Base-by-base conservation (phyloP, 2,329 filamentous ascomycete genomes). In the Calonectria pseudoturangicola region DNA sequence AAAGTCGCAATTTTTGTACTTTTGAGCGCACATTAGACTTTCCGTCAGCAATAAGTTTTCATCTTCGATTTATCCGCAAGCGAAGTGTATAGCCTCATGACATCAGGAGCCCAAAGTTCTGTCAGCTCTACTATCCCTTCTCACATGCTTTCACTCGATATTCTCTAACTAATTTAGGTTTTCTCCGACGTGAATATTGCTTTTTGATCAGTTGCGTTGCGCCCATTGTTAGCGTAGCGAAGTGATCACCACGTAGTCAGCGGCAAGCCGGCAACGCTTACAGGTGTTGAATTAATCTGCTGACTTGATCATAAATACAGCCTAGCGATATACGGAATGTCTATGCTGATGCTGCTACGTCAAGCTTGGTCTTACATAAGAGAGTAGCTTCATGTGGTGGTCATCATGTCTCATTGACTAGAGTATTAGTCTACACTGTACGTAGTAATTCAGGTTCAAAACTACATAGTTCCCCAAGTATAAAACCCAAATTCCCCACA, bases 281-380 rank as follows among this genome's bases (percentile, higher is more conserved):
- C 2, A 41, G 36, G 21, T 16, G 36, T 16, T 39, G 13, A 41
- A 25, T 28, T 9, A 43, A 25, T 28, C 33, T 60, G 54, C 54
- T 60, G 12, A 60, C 54, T 60, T 25, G 21, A 12, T 25, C 21
- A 36, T 27, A 36, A 13, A 41, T 18, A 12, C 41, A 13, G 13
- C 5, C 54, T 41, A 41, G 54, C 36, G 33, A 15, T 39, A 41
- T 27, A 27, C 9, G 6, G 21, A 41, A 18, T 28, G 7, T 41
- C 6, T 36, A 25, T 16, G 13, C 36, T 60, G 33, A 60, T 41
- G 39, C 27, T 60, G 33, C 54, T 60, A 60, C 54, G 54, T 60
- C 54, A 41, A 60, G 33, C 54, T 60, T 39, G 18, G 36, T 60
- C 54, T 60, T 25, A 60, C 54, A 60, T 60, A 36, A 60, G 54